phyloP scores from a whole-genome alignment of 2,329 filamentous ascomycete species.

The Apiospora kogelbergensis region DNA sequence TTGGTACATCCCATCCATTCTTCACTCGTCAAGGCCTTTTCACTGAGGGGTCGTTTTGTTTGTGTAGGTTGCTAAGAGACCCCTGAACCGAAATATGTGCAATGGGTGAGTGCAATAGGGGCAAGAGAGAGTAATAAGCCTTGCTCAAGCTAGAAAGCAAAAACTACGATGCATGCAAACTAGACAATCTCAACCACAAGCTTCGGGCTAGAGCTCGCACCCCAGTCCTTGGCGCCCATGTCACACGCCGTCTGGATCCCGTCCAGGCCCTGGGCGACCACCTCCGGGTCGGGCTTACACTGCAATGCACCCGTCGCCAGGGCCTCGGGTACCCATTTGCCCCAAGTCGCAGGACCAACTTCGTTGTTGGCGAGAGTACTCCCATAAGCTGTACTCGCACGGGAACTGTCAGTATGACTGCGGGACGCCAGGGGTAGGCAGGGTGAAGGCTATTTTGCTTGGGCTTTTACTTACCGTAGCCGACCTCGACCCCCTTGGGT shows the following conservation, averaged over 20 bases:
- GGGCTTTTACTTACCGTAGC: constrained; percentile 26
- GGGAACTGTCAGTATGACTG: constrained; percentile 25
- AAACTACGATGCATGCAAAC: not conserved
- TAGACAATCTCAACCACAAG: not conserved
- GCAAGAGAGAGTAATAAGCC: no score
- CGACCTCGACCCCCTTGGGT: constrained; percentile 28
- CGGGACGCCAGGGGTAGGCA: constrained; percentile 21
- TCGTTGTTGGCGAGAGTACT: constrained; percentile 30
- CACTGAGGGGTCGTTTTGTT: no score
- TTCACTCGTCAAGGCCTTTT: not conserved
- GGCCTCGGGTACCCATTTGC: constrained; percentile 38
- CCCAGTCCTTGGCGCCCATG: not conserved
- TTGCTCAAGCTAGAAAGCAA: no score
- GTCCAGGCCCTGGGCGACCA: constrained; percentile 42
- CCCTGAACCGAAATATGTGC: no score
- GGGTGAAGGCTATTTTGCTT: constrained; percentile 18
- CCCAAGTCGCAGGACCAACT: constrained; percentile 34
- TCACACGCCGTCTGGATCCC: constrained; percentile 32
- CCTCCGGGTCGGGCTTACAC: constrained; percentile 38
- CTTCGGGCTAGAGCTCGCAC: not conserved
- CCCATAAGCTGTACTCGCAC: constrained; percentile 26
- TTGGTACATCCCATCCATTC: not conserved
- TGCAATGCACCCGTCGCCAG: constrained; percentile 35
- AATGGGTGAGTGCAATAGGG: no score
- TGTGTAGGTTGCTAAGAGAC: no score